Base-by-base conservation (phyloP, 73 alveolate genomes). In the Urostyla sp. region DNA sequence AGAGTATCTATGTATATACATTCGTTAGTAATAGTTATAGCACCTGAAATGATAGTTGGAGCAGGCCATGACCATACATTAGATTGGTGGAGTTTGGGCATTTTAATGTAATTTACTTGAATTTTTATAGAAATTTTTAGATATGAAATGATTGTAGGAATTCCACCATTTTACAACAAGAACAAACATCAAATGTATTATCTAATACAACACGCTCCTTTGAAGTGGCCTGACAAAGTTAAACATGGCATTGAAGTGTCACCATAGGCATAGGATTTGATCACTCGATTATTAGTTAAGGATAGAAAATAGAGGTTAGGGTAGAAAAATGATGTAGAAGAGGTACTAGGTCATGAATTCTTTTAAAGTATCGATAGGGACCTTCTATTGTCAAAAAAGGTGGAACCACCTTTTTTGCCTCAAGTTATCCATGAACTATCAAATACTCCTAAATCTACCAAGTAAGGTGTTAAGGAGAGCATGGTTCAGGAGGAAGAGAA, bases 61-160 rank as follows among this genome's bases (percentile, higher is more conserved):
- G 67, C 84, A 43, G 98, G 98, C 21, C 94, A 92, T 69, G 79
- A 79, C 46, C 60, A 79, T 10, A 49, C 87, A 3, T 91, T 88
- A 28, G 98, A 92, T 59, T 90, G 84, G 80, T 92, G 98, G 98
- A 76, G 91, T 20, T 38, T 92, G 23, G 98, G 98, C 1, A 83
- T 92, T 26, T 44, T 85, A 18, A 44, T 86, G 26, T 85, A 85
- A 55, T n/a, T 11, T 23, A 55, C 8, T 55, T 3, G 4, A 21
- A 7, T 15, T 15, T 23, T 11, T 55, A 55, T 6, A 6, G 31
- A 13, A 7, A 27, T 2, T 55, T 21, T 27, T 11, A 55, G 72
- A 75, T 88, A 59, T 59, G 77, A 59, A 23, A 59, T 59, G 77
- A 59, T 59, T 5, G 56, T 59, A 30, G 77, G 77, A 4, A 69